Conservation (phyloP, 1,139 yeast genomes). For the Yarrowia galli region DNA sequence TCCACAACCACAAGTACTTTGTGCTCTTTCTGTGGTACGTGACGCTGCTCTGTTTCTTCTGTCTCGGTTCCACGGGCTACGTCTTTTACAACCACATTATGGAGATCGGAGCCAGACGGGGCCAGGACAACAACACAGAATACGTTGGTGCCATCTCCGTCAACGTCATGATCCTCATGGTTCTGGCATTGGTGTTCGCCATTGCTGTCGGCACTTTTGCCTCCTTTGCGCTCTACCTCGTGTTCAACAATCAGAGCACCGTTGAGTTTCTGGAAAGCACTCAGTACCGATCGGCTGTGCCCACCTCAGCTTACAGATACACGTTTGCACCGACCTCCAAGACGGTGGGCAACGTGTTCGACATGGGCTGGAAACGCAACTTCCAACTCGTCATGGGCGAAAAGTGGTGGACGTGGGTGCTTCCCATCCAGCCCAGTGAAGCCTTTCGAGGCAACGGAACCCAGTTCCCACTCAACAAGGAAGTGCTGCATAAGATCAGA, state of each 20-base stretch:
- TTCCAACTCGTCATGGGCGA: constrained; percentile 79
- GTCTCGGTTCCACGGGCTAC: constrained; percentile 55
- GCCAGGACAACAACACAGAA: constrained; percentile 21
- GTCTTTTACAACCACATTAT: constrained; percentile 58
- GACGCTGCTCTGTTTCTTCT: constrained; percentile 58
- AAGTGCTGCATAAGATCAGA: constrained; percentile 28
- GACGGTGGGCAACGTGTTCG: constrained; percentile 70
- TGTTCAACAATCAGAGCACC: constrained; percentile 74
- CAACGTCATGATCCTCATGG: constrained; percentile 64
- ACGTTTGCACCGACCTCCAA: constrained; percentile 53
- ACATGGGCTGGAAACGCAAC: constrained; percentile 69
- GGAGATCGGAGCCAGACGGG: constrained; percentile 38
- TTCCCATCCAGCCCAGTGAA: constrained; percentile 59
- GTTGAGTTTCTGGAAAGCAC: constrained; percentile 76
- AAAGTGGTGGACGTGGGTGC: constrained; percentile 67
- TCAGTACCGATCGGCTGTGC: constrained; percentile 58
- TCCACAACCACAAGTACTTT: constrained; percentile 77
- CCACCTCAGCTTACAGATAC: constrained; percentile 53
- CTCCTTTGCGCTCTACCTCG: constrained; percentile 64
- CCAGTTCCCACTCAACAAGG: constrained; percentile 24
- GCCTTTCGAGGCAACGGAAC: constrained; percentile 23
- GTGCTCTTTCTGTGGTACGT: constrained; percentile 74
- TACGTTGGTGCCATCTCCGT: constrained; percentile 58
- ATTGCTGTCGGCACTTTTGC: constrained; percentile 67
- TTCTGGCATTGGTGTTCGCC: constrained; percentile 69